Conservation (phyloP, 495 filamentous ascomycete species). For the Filosporella fistucella region DNA sequence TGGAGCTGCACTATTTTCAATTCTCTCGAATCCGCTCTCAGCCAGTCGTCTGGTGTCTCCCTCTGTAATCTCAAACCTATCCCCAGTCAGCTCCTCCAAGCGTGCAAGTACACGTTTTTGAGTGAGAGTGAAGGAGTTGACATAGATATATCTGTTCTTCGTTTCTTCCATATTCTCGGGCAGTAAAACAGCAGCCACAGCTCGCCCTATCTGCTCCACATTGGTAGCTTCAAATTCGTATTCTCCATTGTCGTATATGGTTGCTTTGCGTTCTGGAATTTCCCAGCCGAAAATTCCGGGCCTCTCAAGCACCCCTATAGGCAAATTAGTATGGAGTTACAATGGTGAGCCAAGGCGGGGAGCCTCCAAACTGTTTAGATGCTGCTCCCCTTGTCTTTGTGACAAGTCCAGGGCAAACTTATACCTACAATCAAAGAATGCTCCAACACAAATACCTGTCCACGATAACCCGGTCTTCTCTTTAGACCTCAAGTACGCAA, state of each 20-base stretch:
- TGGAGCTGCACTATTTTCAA: no score
- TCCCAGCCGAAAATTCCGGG: no score
- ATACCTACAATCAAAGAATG: slow-evolving; percentile 47
- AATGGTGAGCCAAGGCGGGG: no score
- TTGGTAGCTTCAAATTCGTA: slow-evolving; percentile 41
- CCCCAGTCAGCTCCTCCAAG: slow-evolving; percentile 33
- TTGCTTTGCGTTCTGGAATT: slow-evolving; percentile 35
- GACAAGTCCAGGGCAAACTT: no score
- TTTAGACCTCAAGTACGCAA: slow-evolving; percentile 34
- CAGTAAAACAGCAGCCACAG: slow-evolving; percentile 30
- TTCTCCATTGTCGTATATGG: slow-evolving; percentile 49
- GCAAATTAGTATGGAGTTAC: no score
- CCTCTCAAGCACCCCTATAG: no score
- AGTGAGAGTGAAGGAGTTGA: slow-evolving; percentile 33
- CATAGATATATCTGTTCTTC: slow-evolving; percentile 39
- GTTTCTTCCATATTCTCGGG: slow-evolving; percentile 38
- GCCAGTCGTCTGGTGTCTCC: no score
- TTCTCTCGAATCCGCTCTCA: no score
- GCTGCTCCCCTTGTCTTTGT: no score
- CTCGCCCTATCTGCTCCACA: slow-evolving; percentile 14
- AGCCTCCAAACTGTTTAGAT: no score
- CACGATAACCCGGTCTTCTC: slow-evolving; percentile 35
- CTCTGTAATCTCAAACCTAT: no score
- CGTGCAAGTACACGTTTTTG: slow-evolving; percentile 35
- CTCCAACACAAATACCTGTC: slow-evolving; percentile 34